Evolutionary conservation across 805 yeast species (phyloP).

Genomic region (Hanseniaspora guilliermondii): DNA sequence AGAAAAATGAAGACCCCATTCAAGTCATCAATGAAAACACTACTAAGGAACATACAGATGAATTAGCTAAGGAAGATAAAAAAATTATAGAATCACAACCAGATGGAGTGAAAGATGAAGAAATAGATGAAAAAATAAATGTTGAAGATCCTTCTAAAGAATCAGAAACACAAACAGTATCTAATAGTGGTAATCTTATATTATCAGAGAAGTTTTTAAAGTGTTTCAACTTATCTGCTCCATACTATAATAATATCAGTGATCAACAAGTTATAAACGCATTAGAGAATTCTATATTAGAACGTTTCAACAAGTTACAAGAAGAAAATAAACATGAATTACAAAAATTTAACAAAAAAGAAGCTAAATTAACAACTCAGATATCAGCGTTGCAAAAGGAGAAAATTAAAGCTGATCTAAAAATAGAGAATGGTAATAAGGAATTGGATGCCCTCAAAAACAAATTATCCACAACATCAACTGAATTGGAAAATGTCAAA

Average conservation of each 20-base stretch:
- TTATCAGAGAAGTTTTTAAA: neutral
- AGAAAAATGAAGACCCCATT: neutral
- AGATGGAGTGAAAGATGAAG: neutral
- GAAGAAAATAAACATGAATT: slow-evolving; percentile 65
- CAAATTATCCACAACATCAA: slow-evolving; percentile 20
- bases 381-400: slow-evolving; percentile 49
- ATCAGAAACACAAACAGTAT: neutral
- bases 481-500: slow-evolving; percentile 21
- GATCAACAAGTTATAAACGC: neutral
- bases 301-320: slow-evolving; percentile 33
- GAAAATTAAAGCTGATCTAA: slow-evolving; percentile 31
- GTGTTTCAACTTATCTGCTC: neutral
- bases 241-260: neutral
- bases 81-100: neutral
- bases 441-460: slow-evolving; percentile 17
- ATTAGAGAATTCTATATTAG: slow-evolving; percentile 20
- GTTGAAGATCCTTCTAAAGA: too few species aligned
- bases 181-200: neutral
- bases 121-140: too few species aligned
- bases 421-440: slow-evolving; percentile 19
- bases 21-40: neutral
- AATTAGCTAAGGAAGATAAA: neutral
- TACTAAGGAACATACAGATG: neutral
- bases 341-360: slow-evolving; percentile 55
- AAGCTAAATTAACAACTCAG: slow-evolving; percentile 51